phyloP scores from a whole-genome alignment of 257 asterid genomes.

The Nicotiana undulata region DNA sequence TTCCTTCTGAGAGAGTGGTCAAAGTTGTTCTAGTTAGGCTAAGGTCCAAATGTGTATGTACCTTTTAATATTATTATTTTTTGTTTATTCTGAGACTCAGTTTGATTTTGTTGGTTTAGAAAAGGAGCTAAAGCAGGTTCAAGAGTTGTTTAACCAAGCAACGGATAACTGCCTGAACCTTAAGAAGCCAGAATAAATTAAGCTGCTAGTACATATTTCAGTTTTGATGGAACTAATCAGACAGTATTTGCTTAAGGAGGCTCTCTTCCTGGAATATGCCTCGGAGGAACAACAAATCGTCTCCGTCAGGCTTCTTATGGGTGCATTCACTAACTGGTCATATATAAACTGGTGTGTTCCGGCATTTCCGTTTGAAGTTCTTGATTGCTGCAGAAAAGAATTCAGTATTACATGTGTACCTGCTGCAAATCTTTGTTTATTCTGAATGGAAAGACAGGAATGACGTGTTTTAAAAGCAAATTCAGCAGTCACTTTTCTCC shows the following conservation, averaged over 20 bases:
- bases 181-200: constrained; percentile 59
- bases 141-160: constrained; percentile 73
- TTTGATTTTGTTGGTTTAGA: constrained; percentile 25
- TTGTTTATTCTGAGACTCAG: background rate
- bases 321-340: background rate
- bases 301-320: background rate
- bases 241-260: background rate
- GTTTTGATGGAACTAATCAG: background rate
- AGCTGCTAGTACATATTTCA: background rate
- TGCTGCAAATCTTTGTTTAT: background rate
- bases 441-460: background rate
- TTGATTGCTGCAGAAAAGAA: background rate
- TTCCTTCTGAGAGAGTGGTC: background rate
- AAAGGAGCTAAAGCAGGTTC: constrained; percentile 75
- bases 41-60: background rate
- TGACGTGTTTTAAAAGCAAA: background rate
- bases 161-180: constrained; percentile 79
- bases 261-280: background rate
- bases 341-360: background rate
- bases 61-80: background rate
- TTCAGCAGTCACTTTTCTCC: background rate
- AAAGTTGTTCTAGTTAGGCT: background rate
- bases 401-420: background rate
- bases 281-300: background rate
- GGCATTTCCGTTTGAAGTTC: background rate